A percentile compares a stretch with the other conserved stretches of the same genome.
Conservation (phyloP, 441 rosid genomes). For the Syzygium malaccense region DNA sequence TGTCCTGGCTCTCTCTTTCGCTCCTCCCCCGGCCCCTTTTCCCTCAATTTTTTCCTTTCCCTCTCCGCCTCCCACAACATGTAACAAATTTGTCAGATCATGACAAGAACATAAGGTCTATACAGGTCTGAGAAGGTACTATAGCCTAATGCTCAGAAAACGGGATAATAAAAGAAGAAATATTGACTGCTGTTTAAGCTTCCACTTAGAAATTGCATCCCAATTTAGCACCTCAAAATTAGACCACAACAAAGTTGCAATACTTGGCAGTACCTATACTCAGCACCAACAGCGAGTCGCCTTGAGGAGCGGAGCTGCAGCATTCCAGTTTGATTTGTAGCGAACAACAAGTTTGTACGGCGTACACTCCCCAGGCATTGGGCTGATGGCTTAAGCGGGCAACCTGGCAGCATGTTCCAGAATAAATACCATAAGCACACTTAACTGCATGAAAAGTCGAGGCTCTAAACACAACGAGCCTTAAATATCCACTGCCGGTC, state of each 20-base stretch:
- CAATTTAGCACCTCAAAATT: neutral
- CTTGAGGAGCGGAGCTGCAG: constrained; percentile 32
- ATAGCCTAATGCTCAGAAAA: neutral
- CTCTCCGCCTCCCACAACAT: neutral
- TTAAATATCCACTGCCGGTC: neutral
- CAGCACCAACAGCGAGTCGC: constrained; percentile 49
- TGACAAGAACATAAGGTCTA: neutral
- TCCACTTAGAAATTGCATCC: neutral
- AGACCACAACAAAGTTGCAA: neutral
- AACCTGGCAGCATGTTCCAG: constrained; percentile 16
- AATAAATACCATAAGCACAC: neutral
- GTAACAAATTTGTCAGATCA: neutral
- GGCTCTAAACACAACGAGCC: neutral
- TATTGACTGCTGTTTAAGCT: neutral
- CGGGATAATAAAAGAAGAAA: neutral
- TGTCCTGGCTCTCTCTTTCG: neutral
- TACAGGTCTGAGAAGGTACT: neutral
- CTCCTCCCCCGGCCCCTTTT: neutral
- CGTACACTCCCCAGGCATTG: constrained; percentile 14
- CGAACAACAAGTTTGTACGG: constrained; percentile 32
- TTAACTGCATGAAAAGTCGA: neutral
- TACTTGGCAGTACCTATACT: constrained; percentile 41
- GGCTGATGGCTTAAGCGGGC: constrained; percentile 21
- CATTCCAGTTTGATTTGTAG: constrained; percentile 25
- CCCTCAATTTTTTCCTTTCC: neutral